phyloP scores from a whole-genome alignment of 1,139 yeast genomes.

The Scheffersomyces stambukii region DNA sequence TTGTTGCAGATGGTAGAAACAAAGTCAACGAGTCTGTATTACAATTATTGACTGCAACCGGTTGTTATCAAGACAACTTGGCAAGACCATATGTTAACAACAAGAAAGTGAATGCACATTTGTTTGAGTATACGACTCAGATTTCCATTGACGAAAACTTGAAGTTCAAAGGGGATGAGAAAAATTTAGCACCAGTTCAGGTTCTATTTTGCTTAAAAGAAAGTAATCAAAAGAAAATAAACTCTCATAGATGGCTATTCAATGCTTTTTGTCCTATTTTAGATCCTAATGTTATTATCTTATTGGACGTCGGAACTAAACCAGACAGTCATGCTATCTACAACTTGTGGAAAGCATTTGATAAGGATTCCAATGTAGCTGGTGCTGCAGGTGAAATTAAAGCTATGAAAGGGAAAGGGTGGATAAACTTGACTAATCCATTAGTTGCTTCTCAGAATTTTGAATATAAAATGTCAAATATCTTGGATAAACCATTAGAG shows the following conservation, averaged over 20 bases:
- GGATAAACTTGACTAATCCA: constrained; percentile 79
- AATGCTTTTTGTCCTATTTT: constrained; percentile 87
- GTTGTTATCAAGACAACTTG: constrained; percentile 93
- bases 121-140: constrained; percentile 92
- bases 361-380: constrained; percentile 91
- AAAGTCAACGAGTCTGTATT: constrained; percentile 79
- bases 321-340: constrained; percentile 83
- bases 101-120: constrained; percentile 84
- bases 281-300: constrained; percentile 81
- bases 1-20: constrained; percentile 91
- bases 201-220: constrained; percentile 87
- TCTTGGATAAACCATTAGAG: constrained; percentile 91
- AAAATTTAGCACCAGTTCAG: constrained; percentile 89
- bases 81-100: constrained; percentile 92
- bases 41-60: constrained; percentile 86
- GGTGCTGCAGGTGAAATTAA: constrained; percentile 98
- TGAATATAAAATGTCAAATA: constrained; percentile 94
- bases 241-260: constrained; percentile 93
- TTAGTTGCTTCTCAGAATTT: constrained; percentile 94
- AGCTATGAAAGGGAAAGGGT: constrained; percentile 87
- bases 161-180: constrained; percentile 73
- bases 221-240: constrained; percentile 81
- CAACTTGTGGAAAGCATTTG: constrained; percentile 95
- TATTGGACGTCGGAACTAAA: constrained; percentile 90
- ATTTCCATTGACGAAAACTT: constrained; percentile 80